Base-by-base conservation (phyloP, 2,329 filamentous ascomycete species). In the Cladosporium sp. region DNA sequence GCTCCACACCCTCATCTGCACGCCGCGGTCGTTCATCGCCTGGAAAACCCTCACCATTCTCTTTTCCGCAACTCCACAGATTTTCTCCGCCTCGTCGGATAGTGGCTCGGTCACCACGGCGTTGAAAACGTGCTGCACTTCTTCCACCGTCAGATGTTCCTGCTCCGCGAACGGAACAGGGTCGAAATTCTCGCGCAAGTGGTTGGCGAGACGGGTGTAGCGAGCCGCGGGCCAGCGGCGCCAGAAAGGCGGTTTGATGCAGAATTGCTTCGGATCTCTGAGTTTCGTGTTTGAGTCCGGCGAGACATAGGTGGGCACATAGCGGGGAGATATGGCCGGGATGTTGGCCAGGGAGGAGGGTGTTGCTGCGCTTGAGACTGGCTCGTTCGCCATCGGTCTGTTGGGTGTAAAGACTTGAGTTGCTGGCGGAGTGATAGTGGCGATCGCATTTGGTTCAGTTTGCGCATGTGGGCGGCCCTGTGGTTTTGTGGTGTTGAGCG, bases 211-310 rank as follows among this genome's bases (percentile, higher is more conserved):
- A 33, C 34, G 9, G 13, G 41, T 42, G 44, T 63, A 63, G 3
- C 54, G 49, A 8, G 18, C 1, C 0, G 44, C 13, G 0, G 43
- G 49, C 61, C 61, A 64, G 44, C 57, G 50, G 6, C 53, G n/a
- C 58, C 59, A 63, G 51, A 38, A 59, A 6, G 59, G 54, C 4
- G 61, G 58, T 41, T 60, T 59, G 43, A 60, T 38, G 18, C 49
- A 51, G 55, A 63, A 62, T 32, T 52, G 58, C 9, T 48, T 42
- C 9, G 58, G 46, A 46, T 60, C 44, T 16, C 32, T 18, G 18
- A 43, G 28, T 32, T 37, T 43, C 16, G 38, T 19, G 19, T 38
- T 35, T 2, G 37, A 48, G 44, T 43, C 8, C 5, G 51, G 38
- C 3, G 38, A 46, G 40, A 31, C 18, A 44, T 53, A 53, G 10